phyloP scores from a whole-genome alignment of 2,329 filamentous ascomycete species.

The Leptographium procerum region DNA sequence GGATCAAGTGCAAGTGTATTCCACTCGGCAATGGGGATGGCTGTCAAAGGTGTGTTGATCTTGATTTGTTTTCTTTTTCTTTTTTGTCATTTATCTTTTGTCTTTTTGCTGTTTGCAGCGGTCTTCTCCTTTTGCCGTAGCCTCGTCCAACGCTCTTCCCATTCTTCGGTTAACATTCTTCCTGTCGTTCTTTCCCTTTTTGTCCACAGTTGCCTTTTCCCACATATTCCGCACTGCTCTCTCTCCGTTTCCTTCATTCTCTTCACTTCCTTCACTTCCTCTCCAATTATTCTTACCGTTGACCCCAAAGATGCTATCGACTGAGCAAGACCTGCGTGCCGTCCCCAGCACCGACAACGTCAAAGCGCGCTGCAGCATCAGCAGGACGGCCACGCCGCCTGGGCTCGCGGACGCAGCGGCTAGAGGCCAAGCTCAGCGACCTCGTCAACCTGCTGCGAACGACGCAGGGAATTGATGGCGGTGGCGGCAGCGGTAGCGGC shows the following conservation, averaged over 20 bases:
- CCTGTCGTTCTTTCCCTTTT: no score
- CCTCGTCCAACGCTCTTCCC: no score
- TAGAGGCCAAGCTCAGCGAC: constrained; percentile 39
- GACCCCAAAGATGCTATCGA: constrained; percentile 20
- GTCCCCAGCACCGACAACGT: constrained; percentile 24
- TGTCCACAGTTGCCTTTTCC: no score
- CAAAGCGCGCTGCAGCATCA: constrained; percentile 13
- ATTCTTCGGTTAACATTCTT: no score
- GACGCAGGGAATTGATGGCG: background rate
- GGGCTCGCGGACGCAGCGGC: constrained; percentile 27
- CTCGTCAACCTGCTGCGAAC: constrained; percentile 30
- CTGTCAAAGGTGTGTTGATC: constrained; percentile 20
- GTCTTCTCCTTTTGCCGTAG: no score
- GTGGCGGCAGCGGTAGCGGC: no score
- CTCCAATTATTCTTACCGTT: background rate
- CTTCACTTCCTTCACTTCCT: no score
- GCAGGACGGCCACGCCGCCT: constrained; percentile 18
- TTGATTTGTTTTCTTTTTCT: background rate
- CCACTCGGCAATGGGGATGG: constrained; percentile 19
- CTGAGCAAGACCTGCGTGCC: constrained; percentile 30
- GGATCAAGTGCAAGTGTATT: constrained; percentile 35
- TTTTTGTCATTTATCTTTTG: background rate
- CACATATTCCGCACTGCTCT: no score
- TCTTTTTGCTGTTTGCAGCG: no score
- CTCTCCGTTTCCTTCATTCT: no score